Evolutionary conservation across 1,284 basidiomycete genomes (phyloP).

Genomic region (Papiliotrema nemorosa): DNA sequence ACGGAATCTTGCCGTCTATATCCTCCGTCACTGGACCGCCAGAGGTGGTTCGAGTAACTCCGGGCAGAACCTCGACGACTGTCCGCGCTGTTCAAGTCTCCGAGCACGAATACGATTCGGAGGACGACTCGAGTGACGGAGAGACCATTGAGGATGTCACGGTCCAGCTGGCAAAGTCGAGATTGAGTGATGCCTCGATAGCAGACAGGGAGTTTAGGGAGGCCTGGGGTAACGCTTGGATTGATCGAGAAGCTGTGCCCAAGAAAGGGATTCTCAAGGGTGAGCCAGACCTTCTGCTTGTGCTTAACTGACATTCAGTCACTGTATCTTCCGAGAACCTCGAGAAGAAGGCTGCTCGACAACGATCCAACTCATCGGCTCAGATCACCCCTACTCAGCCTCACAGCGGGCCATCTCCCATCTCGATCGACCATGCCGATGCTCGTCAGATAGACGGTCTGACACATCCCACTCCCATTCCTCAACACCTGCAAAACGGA

Average conservation of each 20-base stretch:
- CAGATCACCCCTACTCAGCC: conserved; percentile 48
- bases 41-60: conserved; percentile 27
- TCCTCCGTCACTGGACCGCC: conserved; percentile 34
- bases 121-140: conserved; percentile 55
- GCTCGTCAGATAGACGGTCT: conserved; percentile 82
- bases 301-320: conserved; percentile 22
- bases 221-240: conserved; percentile 62
- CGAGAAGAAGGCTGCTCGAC: conserved; percentile 32
- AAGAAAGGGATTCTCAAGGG: conserved; percentile 86
- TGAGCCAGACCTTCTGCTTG: conserved; percentile 46
- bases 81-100: conserved; percentile 51
- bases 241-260: conserved; percentile 64
- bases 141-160: conserved; percentile 64
- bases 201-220: conserved; percentile 55
- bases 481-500: conserved; percentile 49
- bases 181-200: conserved; percentile 28
- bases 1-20: conserved; percentile 9
- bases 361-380: conserved; percentile 73
- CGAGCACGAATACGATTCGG: conserved; percentile 58
- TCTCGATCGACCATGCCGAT: conserved; percentile 73
- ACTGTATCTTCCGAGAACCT: conserved; percentile 53
- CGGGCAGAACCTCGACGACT: conserved; percentile 24
- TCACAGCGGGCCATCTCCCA: conserved; percentile 60
- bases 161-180: conserved; percentile 53
- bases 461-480: conserved; percentile 54